Base-by-base conservation (phyloP, 2,329 filamentous ascomycete species). In the Fusarium papillatum region DNA sequence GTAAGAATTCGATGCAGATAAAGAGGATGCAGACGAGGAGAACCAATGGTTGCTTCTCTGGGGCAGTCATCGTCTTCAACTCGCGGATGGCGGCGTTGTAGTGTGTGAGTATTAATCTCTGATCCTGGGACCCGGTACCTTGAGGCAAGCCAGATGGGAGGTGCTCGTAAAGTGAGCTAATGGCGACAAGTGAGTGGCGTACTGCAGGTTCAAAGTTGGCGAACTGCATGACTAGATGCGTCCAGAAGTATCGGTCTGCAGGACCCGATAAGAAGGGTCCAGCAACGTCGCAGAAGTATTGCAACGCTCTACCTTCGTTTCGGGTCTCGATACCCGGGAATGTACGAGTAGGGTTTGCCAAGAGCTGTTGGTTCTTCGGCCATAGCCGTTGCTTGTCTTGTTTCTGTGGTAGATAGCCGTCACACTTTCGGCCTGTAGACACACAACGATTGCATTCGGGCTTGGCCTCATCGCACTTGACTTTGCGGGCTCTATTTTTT, bases 391-490 rank as follows among this genome's bases (percentile, higher is more conserved):
- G 43, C 19, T n/a, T 22, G 14, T 36, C 41, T 24, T 38, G 41
- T 38, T 50, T 41, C 61, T 36, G 24, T 5, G 41, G 24, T 7
- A 16, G 22, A 36, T 72, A 72, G 19, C 70, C 70, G 5, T 68
- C 68, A 14, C 70, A 72, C 4, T 31, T 72, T 0, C 70, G 48
- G 10, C 70, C 70, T 8, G 70, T 71, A 9, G 55, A 22, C 4
- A 43, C 19, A 6, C 70, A 72, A 14, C 68, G 70, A n/a, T 68
- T 60, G n/a, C 68, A 72, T 7, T n/a, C 61, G 0, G 70, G 70
- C 14, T 57, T 71, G 1, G 7, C 31, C 26, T 72, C 70, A 4
- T 72, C 70, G 5, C 70, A 72, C 55, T 72, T 72, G 5, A 72
- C 36, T 39, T 68, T 72, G 8, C 70, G 70, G 5, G 66, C 43